A percentile compares a stretch with the other conserved stretches of the same genome.
Evolutionary conservation across 306 rosid species (phyloP).

Genomic region (Ormosia semicastrata): DNA sequence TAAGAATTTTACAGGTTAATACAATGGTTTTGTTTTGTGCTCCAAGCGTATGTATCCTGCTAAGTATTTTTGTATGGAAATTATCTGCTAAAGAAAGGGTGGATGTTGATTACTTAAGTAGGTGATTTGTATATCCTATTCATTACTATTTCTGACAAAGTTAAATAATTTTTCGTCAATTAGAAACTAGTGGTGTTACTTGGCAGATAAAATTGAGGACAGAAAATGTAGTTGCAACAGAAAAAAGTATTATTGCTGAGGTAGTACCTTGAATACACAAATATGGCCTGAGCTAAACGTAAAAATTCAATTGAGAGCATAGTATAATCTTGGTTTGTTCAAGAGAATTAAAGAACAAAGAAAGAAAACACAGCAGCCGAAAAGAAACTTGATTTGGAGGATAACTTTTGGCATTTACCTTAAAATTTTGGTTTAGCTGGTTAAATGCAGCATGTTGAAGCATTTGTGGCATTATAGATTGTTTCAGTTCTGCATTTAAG

Average conservation of each 20-base stretch:
- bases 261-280: slow-evolving; percentile 5
- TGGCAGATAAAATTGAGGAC: neutral
- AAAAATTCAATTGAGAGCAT: neutral
- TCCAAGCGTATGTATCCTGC: neutral
- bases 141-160: neutral
- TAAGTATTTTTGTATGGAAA: neutral
- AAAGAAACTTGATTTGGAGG: neutral
- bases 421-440: neutral
- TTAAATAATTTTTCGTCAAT: neutral
- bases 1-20: neutral
- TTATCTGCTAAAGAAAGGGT: neutral
- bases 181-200: neutral
- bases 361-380: neutral
- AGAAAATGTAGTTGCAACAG: neutral
- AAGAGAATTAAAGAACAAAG: slow-evolving; percentile 3
- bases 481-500: slow-evolving; percentile 1
- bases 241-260: neutral
- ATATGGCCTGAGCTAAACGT: neutral
- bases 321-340: slow-evolving; percentile 12
- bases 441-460: slow-evolving; percentile 17
- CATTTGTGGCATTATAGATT: slow-evolving; percentile 22
- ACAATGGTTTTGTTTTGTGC: neutral
- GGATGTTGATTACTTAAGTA: slow-evolving; percentile 4
- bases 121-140: neutral
- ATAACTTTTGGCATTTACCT: neutral